phyloP scores from a whole-genome alignment of 2,329 filamentous ascomycete genomes.

The Elsinoe australis region DNA sequence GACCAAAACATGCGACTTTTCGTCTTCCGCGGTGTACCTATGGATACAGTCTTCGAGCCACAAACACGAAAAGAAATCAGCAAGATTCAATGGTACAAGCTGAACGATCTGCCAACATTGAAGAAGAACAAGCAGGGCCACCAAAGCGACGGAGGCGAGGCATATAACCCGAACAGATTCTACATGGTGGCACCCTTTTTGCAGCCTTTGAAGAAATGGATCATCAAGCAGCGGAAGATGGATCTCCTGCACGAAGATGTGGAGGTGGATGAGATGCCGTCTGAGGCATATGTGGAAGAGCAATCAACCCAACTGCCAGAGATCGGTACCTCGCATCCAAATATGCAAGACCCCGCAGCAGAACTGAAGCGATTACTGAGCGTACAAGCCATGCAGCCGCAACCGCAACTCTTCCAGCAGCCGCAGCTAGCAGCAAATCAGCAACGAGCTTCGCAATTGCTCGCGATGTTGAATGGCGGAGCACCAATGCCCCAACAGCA shows the following conservation, averaged over 20 bases:
- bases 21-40: conserved; percentile 80
- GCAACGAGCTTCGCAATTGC: conserved; percentile 43
- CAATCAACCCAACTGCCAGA: conserved; percentile 11
- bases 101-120: conserved; percentile 78
- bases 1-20: conserved; percentile 91
- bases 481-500: conserved; percentile 27
- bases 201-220: conserved; percentile 79
- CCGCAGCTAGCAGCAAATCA: conserved; percentile 31
- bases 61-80: conserved; percentile 95
- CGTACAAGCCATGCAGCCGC: conserved; percentile 27
- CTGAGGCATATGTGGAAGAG: conserved; percentile 20
- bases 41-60: conserved; percentile 80
- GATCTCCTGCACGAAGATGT: conserved; percentile 36
- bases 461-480: conserved; percentile 48
- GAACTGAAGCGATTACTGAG: conserved; percentile 47
- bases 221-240: conserved; percentile 71
- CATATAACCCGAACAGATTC: conserved; percentile 72
- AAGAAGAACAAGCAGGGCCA: conserved; percentile 61
- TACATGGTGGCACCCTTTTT: conserved; percentile 98
- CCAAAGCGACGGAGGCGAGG: conserved; percentile 46
- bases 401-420: conserved; percentile 33
- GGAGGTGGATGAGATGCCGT: conserved; percentile 17
- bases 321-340: conserved; percentile 4
- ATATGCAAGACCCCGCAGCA: conserved; percentile 22
- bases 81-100: conserved; percentile 89